Base-by-base conservation (phyloP, 2,329 filamentous ascomycete genomes). In the Kalmusia sp. region DNA sequence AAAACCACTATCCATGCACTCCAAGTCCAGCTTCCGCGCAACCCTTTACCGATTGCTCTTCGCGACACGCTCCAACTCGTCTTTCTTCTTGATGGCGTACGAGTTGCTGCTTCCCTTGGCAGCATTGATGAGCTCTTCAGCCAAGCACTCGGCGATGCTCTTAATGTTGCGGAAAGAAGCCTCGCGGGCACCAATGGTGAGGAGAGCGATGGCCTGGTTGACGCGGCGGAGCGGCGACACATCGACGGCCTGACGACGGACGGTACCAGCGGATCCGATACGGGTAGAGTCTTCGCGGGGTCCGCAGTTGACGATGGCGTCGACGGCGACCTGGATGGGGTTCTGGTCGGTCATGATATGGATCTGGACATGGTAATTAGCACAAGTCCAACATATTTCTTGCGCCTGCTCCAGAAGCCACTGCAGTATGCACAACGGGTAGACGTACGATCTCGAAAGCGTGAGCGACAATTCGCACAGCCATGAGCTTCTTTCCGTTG, bases 271-370 rank as follows among this genome's bases (percentile, higher is more conserved):
- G 77, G 91, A 96, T 82, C 96, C 95, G 77, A 99, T 99, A 90
- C 95, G 91, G 84, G 95, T 99, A 81, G 88, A 93, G 87, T 99
- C 95, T 93, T 99, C 95, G 80, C 95, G 93, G 82, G 95, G 95
- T 79, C 95, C 95, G 85, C 95, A 99, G 92, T 99, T 99, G 88
- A 98, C 95, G 72, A 99, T 97, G 80, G 95, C 95, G 77, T 99
- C 95, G 76, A 99, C 95, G 77, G 93, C 93, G 77, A 99, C 89
- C 87, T 99, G 95, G 86, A 99, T 96, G 78, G 95, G 95, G 90
- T 99, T 99, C 87, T 98, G 95, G 87, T 99, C 95, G 87, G 96
- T 98, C 92, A 98, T 98, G 84, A 99, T 93, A 91, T 98, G 93
- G 83, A 99, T 92, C 93, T 97, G 78, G 52, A 30, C 3, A 31